Evolutionary conservation across 1,284 basidiomycete genomes (phyloP), one percentile per base, ranked within the genome.

Genomic region (Mixia osmundae): DNA sequence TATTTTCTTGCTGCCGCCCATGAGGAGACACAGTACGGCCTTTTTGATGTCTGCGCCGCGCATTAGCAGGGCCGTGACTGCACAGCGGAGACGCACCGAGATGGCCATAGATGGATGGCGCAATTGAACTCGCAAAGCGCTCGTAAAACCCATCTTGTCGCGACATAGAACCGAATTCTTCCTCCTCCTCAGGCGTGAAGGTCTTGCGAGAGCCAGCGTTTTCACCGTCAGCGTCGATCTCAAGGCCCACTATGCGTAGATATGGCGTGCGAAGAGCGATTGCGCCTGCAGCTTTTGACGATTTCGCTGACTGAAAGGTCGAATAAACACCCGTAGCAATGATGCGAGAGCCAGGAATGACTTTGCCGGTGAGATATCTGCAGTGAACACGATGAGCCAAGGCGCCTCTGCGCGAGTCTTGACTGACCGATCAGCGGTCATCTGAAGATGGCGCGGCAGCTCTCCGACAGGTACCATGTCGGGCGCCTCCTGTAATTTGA

Each of bases 391-490:
- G 3, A 37, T 6, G 5, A 25, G 33, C 23, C 7, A 7, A 35
- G 25, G 8, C 14, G 16, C 21, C n/a, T n/a, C n/a, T n/a, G n/a
- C n/a, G n/a, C n/a, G n/a, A n/a, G n/a, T 16, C 9, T 19, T 18
- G 34, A 46, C 52, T 30, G 25, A 58, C 54, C 83, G 64, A 56
- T 99, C 91, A 9, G 72, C 73, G 25, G 79, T 87, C 19, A 97
- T 64, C 37, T 94, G 68, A 66, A 99, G 85, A 57, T 97, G 91
- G 28, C 87, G 63, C 4, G 91, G 91, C 31, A 99, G 64, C 54
- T 99, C 91, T 63, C 91, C 91, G 16, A 97, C 85, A 2, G 91
- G 91, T 0, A 99, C 91, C 83, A 95, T 94, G 56, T 99, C 91
- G 0, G 91, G 91, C 5, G 89, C 87, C 59, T 99, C 91, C 57